Base-by-base conservation (phyloP, 2,329 filamentous ascomycete genomes). In the Ophiobolus disseminans region DNA sequence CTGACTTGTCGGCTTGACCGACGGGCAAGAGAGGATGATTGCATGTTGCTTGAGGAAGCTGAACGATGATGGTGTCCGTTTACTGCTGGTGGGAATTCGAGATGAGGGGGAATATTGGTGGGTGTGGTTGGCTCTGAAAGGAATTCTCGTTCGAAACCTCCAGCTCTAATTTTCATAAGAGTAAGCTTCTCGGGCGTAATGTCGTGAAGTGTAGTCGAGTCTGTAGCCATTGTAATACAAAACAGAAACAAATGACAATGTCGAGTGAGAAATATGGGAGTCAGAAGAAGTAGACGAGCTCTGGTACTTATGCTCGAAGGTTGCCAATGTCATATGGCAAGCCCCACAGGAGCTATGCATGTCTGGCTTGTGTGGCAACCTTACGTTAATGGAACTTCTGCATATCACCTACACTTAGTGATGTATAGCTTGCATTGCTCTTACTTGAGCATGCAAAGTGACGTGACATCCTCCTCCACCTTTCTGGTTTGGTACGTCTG, bases 161-260 rank as follows among this genome's bases (percentile, higher is more conserved):
- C 54, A 19, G 56, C 58, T 25, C 58, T 58, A 21, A 63, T 51
- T 44, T 64, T 64, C 53, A 61, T 50, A 10, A 64, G 51, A 1
- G 57, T 57, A 8, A 64, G 59, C 43, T 62, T 62, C 32, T 64
- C 61, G 2, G 59, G 57, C 1, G 57, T 51, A 14, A 64, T 61
- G 1, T 63, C 34, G 17, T 39, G 30, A 11, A 26, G 22, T 10
- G 35, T 41, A 14, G 25, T 28, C 13, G 16, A 30, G 23, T 45
- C 35, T 25, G n/a, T n/a, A n/a, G 26, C 25, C 36, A 34, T 34
- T n/a, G 4, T 32, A 16, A 32, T 13, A n/a, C 7, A 16, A 45
- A 21, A 19, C 4, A 26, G 25, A 8, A 16, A 16, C 9, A 1
- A 20, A 32, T 16, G 16, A 25, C 17, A 16, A 32, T 32, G 6